Base-by-base conservation (phyloP, 352 stramenopile species). In the Phytophthora syringae region DNA sequence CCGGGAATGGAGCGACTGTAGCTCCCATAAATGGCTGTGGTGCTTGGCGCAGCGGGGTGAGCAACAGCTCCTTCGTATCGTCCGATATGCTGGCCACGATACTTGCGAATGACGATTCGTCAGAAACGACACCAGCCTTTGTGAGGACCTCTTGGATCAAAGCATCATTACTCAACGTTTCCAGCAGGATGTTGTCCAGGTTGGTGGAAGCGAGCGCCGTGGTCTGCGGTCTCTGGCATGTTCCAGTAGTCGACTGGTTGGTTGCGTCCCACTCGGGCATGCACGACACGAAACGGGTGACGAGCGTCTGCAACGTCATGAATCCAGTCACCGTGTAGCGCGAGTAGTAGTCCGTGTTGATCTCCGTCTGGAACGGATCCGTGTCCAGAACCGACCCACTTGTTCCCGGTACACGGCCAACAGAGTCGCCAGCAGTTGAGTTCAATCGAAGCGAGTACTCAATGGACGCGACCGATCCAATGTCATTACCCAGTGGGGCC, bases 361-460 rank as follows among this genome's bases (percentile, higher is more conserved):
- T 82, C 60, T 7, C 73, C 71, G 68, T 79, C 54, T 84, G 75
- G 57, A 83, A 79, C 10, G 66, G 53, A 13, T 65, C 70, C 18
- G 80, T 52, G 13, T 63, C 64, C 13, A 62, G 22, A 1, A 76
- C 68, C 2, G 79, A 71, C 15, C 75, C 61, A n/a, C 40, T 72
- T 2, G 80, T 89, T 40, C 44, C 57, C 6, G 64, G 70, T 5
- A 82, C 61, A 6, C 66, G 47, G 13, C 72, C 74, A 0, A 71
- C 21, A 52, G 75, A 15, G 79, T 88, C 51, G 2, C 12, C 45
- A 30, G 53, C 22, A 11, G 81, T 88, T 36, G 81, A 86, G 63
- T 90, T 88, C 15, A 90, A 34, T 0, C 81, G 81, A 37, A 90
- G 36, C 15, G 65, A 81, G 69, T 88, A 90, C 66, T 90, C 78